Evolutionary conservation across 139 green algal genomes (phyloP).

Genomic region (Prasinococcaceae sp.): DNA sequence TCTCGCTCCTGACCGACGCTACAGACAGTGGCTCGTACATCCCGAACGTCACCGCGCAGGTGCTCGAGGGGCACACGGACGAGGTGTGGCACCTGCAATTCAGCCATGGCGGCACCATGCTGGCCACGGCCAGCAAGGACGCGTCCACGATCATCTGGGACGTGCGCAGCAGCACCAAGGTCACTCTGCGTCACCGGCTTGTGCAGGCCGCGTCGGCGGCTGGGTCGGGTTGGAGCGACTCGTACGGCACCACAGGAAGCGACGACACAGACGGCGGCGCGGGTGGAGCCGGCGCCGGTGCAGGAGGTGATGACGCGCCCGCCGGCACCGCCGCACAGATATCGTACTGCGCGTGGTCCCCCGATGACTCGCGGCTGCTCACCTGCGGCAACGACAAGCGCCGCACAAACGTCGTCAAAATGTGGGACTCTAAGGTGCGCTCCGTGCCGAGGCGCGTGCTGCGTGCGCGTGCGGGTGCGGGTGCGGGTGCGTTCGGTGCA

Average conservation of each 20-base stretch:
- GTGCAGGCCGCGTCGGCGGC: too few relatives aligned
- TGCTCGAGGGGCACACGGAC: conserved; percentile 57
- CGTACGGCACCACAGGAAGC: too few relatives aligned
- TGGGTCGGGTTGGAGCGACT: too few relatives aligned
- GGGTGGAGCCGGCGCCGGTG: too few relatives aligned
- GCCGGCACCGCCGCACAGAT: conserved; percentile 21
- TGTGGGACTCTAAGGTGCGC: conserved; percentile 40
- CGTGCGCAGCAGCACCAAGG: conserved; percentile 11
- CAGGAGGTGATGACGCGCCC: conserved; percentile 18
- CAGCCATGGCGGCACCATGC: conserved; percentile 45
- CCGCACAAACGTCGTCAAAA: conserved; percentile 33
- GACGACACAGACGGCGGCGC: too few relatives aligned
- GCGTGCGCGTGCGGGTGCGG: too few relatives aligned
- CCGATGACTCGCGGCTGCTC: conserved; percentile 35
- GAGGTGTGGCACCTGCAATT: conserved; percentile 92
- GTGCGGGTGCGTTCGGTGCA: too few relatives aligned
- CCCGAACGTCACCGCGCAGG: too few relatives aligned
- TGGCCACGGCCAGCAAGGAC: conserved; percentile 65
- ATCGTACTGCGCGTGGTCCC: conserved; percentile 37
- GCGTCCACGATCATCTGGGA: conserved; percentile 22
- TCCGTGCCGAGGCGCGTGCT: conserved; percentile 29
- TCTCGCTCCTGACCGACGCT: too few relatives aligned
- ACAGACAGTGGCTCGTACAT: too few relatives aligned
- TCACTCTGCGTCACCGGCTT: too few relatives aligned
- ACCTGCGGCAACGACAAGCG: conserved; percentile 40